Conservation (phyloP, 495 filamentous ascomycete genomes). For the Amphirosellinia nigrospora region DNA sequence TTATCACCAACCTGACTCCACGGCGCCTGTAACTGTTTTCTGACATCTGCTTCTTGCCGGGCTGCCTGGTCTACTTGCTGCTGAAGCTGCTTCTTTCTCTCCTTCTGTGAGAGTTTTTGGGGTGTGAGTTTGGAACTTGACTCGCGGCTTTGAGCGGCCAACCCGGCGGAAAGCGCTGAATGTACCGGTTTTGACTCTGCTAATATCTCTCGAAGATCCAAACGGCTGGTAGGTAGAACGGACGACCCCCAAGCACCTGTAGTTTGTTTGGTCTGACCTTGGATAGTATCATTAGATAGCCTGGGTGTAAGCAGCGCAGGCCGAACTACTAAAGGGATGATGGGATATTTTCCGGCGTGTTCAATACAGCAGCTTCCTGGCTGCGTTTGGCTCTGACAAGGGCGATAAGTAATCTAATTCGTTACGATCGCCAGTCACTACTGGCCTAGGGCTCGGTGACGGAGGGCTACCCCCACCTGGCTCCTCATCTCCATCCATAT, state of each 20-base stretch:
- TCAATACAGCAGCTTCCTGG: slow-evolving; percentile 38
- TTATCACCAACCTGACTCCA: slow-evolving; percentile 47
- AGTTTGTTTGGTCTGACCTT: slow-evolving; percentile 29
- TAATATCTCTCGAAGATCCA: slow-evolving; percentile 85
- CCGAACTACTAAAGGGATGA: slow-evolving; percentile 15
- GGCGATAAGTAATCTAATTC: slow-evolving; percentile 32
- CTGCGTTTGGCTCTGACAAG: slow-evolving; percentile 38
- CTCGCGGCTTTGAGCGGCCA: slow-evolving; percentile 62
- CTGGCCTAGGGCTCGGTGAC: slow-evolving; percentile 29
- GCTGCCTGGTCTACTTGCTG: slow-evolving; percentile 65
- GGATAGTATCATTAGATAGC: slow-evolving; percentile 13
- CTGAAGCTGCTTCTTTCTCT: slow-evolving; percentile 82
- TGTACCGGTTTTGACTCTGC: slow-evolving; percentile 68
- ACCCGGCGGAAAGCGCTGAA: slow-evolving; percentile 76
- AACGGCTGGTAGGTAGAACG: slow-evolving; percentile 63
- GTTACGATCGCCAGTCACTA: slow-evolving; percentile 9
- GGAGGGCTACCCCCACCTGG: slow-evolving; percentile 20
- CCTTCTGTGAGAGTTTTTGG: slow-evolving; percentile 82
- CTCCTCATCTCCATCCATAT: slow-evolving; percentile 83
- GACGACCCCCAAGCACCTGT: slow-evolving; percentile 67
- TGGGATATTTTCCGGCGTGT: slow-evolving; percentile 26
- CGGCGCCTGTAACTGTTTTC: slow-evolving; percentile 43
- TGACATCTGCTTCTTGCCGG: slow-evolving; percentile 52
- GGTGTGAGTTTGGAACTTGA: slow-evolving; percentile 38
- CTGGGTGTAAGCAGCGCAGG: slow-evolving; percentile 7